Base-by-base conservation (phyloP, 345 rosid species). In the Psidium guajava region DNA sequence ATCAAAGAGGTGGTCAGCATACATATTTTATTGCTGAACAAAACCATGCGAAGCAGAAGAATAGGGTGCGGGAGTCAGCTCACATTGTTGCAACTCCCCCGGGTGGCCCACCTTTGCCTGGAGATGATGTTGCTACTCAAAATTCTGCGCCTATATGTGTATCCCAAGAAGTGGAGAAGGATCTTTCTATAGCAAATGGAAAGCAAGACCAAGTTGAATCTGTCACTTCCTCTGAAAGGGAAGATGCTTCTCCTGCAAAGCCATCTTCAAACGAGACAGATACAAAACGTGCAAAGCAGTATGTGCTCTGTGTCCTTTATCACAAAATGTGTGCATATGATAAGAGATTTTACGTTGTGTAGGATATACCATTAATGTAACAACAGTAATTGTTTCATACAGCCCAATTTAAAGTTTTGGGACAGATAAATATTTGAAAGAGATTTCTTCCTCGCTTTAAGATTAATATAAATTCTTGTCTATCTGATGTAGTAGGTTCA, bases 251-350 rank as follows among this genome's bases (percentile, higher is more conserved):
- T 83, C 90, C 85, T 82, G 84, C 89, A 8, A 90, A 91, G 87
- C 81, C 92, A 75, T 89, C 87, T 83, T 83, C 89, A 28, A 89
- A 92, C 85, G 97, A 93, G 32, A 90, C 92, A 55, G 98, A 95
- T 85, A 90, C 94, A 42, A 95, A 92, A 90, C 96, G 95, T 56
- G 93, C 98, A 85, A 95, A 96, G 92, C 99, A 96, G 99, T 98
- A 93, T 84, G 99, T 88, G 64, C 86, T 61, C 52, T 50, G 25
- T 87, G 85, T 82, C 53, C 61, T 87, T 86, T 36, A 81, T 83
- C 54, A 42, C 12, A 40, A 83, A 75, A 36, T 50, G 50, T 56
- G 53, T 83, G 81, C 59, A 86, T 84, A 53, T 82, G 89, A 54
- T 47, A 24, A 49, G 24, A 83, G 24, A 42, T 61, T 40, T 28